Conservation (phyloP, 176 grass and related monocot species). For the Themeda triandra region DNA sequence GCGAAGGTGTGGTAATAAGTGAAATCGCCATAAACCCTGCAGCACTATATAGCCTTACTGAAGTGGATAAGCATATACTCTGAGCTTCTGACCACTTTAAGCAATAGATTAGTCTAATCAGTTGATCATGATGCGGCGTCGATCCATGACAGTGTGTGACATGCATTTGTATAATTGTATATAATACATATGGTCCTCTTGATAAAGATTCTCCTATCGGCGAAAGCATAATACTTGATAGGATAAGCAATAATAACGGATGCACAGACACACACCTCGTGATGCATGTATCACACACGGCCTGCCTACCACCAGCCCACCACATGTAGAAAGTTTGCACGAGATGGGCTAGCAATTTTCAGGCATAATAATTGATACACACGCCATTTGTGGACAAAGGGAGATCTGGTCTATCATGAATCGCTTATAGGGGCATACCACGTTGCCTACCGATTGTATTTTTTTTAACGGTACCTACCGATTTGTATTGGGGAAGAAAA, state of each 20-base stretch:
- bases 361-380: background rate
- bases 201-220: background rate
- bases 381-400: conserved; percentile 10
- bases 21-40: background rate
- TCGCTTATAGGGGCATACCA: background rate
- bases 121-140: background rate
- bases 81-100: background rate
- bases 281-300: background rate
- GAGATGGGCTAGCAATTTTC: background rate
- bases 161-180: conserved; percentile 3
- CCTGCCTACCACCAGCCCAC: background rate
- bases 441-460: background rate
- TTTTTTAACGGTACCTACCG: background rate
- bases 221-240: background rate
- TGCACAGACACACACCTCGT: background rate
- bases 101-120: conserved; percentile 7
- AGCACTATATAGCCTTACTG: background rate
- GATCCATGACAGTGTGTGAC: background rate
- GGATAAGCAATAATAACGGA: background rate
- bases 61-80: background rate
- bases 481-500: background rate
- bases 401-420: background rate
- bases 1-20: too few relatives aligned
- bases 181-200: background rate
- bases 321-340: conserved; percentile 25